Conservation (phyloP, 2,329 filamentous ascomycete species). For the Colletotrichum limetticola region DNA sequence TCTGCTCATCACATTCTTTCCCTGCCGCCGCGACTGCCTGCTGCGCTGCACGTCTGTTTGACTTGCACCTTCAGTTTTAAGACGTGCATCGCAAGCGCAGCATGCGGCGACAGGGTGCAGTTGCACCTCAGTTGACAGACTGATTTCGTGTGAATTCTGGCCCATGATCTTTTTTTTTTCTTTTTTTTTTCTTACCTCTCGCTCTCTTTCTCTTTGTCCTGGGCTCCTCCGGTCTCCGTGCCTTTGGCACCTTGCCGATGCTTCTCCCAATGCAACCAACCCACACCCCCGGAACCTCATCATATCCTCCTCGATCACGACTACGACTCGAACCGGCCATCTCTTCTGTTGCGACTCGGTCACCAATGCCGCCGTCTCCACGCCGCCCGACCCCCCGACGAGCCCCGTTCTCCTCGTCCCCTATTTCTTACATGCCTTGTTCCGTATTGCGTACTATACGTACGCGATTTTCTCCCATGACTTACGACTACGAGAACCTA, state of each 20-base stretch:
- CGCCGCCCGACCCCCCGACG: neutral
- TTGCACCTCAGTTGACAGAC: neutral
- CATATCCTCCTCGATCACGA: neutral
- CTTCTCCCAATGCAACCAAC: neutral
- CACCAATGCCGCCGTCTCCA: constrained; percentile 26
- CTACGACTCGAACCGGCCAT: constrained; percentile 16
- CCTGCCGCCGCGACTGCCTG: neutral
- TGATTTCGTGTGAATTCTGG: constrained; percentile 21
- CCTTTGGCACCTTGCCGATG: neutral
- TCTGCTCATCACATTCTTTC: constrained; percentile 20
- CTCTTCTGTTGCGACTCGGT: constrained; percentile 23
- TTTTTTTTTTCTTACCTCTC: neutral
- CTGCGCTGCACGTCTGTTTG: constrained; percentile 31
- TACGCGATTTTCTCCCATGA: constrained; percentile 5
- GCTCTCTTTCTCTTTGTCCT: neutral
- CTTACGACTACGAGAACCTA: constrained; percentile 8
- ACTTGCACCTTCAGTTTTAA: constrained; percentile 26
- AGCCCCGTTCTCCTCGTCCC: constrained; percentile 15
- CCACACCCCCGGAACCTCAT: neutral
- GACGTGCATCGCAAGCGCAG: constrained; percentile 30
- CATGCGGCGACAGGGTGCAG: constrained; percentile 27
- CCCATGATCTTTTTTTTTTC: neutral
- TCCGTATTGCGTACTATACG: too few species aligned
- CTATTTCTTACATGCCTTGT: constrained; percentile 13
- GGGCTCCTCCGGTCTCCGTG: neutral